phyloP scores from a whole-genome alignment of 169 alveolate species.

The Pseudocohnilembus persalinus region DNA sequence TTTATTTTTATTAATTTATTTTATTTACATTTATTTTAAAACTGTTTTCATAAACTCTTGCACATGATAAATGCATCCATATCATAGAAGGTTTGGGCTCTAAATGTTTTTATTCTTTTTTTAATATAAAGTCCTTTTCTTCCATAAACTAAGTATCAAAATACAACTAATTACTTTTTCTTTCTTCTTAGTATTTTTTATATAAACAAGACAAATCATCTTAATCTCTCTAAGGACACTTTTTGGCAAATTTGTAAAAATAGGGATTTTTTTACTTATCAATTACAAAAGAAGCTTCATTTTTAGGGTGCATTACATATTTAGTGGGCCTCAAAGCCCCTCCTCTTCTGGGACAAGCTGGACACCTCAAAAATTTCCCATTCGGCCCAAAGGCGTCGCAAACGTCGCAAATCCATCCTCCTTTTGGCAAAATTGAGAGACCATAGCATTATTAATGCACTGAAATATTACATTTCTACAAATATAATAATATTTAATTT shows the following conservation, averaged over 20 bases:
- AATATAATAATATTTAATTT: not conserved
- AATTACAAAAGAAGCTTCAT: not conserved
- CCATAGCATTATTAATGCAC: slow-evolving; percentile 57
- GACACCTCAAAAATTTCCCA: slow-evolving; percentile 43
- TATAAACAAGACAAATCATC: too few relatives aligned
- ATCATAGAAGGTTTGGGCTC: slow-evolving; percentile 42
- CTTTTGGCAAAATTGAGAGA: slow-evolving; percentile 27
- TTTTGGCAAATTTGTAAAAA: not conserved
- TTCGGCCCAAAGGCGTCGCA: slow-evolving; percentile 39
- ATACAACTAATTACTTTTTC: slow-evolving; percentile 8
- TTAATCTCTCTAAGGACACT: not conserved
- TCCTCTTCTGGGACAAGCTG: slow-evolving; percentile 51
- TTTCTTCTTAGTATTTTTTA: too few relatives aligned
- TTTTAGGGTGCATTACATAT: not conserved
- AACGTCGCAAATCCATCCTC: slow-evolving; percentile 51
- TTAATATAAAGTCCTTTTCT: slow-evolving; percentile 1
- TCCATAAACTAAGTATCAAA: slow-evolving; percentile 1
- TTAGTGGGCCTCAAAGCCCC: slow-evolving; percentile 52
- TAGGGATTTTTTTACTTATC: not conserved
- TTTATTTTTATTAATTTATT: too few relatives aligned
- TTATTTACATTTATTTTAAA: too few relatives aligned
- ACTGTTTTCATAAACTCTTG: not conserved
- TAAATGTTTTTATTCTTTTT: not conserved
- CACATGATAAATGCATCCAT: slow-evolving; percentile 44
- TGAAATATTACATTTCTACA: slow-evolving; percentile 41